Percentiles rank a stretch among this genome's conserved stretches.
Conservation (phyloP, 2,329 filamentous ascomycete genomes). For the Aquanectria penicillioides region DNA sequence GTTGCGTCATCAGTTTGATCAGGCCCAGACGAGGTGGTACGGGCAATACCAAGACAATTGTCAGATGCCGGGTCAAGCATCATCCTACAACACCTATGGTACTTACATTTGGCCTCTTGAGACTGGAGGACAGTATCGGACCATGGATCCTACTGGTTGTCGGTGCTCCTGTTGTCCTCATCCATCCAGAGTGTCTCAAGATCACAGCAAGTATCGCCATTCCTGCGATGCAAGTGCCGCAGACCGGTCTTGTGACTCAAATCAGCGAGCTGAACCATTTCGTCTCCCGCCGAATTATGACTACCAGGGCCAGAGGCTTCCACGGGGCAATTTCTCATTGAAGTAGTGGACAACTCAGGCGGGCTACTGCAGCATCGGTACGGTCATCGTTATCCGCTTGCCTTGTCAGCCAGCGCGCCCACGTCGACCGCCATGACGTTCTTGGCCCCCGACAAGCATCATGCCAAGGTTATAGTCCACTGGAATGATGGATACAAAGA, state of each 20-base stretch:
- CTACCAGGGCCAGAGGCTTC: neutral
- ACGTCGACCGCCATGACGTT: constrained; percentile 31
- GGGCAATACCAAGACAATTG: no score
- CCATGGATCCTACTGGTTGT: constrained; percentile 34
- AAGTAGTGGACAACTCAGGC: constrained; percentile 35
- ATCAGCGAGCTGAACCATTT: neutral
- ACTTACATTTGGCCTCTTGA: constrained; percentile 36
- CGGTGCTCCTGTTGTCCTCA: constrained; percentile 39
- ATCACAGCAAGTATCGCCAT: constrained; percentile 16
- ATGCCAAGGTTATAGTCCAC: constrained; percentile 40
- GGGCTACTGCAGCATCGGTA: constrained; percentile 26
- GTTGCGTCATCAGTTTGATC: no score
- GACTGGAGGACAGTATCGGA: constrained; percentile 25
- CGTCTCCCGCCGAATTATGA: neutral
- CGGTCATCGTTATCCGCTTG: constrained; percentile 32
- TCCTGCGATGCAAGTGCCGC: neutral
- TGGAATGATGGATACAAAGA: constrained; percentile 41
- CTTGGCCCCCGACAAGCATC: constrained; percentile 36
- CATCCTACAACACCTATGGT: constrained; percentile 25
- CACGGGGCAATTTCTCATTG: constrained; percentile 24
- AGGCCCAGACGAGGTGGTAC: no score
- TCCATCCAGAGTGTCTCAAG: constrained; percentile 26
- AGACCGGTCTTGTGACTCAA: neutral
- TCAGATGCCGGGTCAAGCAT: neutral
- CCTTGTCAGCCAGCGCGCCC: constrained; percentile 27